Evolutionary conservation across 1,284 basidiomycete species (phyloP).

Genomic region (Fomitopsis schrenkii): DNA sequence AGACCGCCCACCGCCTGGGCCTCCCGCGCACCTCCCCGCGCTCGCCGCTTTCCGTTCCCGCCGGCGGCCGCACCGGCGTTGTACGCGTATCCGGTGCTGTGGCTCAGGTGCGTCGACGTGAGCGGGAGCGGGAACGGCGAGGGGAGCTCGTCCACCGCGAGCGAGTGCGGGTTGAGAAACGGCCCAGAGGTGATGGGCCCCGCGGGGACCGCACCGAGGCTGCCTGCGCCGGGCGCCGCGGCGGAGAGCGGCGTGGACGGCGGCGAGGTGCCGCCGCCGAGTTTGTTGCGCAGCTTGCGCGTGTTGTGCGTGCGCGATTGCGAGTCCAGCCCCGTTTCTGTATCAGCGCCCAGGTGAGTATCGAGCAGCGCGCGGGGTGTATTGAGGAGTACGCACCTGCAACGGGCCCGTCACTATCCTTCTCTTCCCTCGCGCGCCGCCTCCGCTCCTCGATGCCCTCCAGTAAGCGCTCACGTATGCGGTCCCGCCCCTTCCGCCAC

Average conservation of each 20-base stretch:
- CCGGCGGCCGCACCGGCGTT: conserved; percentile 32
- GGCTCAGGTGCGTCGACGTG: conserved; percentile 37
- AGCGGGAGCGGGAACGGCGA: conserved; percentile 78
- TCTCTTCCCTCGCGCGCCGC: conserved; percentile 72
- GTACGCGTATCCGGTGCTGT: conserved; percentile 30
- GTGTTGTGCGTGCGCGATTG: conserved; percentile 77
- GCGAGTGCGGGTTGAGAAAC: conserved; percentile 72
- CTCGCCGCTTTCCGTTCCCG: conserved; percentile 47
- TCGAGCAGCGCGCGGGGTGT: background rate
- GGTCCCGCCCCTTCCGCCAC: conserved; percentile 65
- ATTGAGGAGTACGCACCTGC: conserved; percentile 40
- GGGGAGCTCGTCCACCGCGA: conserved; percentile 76
- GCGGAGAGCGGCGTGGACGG: conserved; percentile 47
- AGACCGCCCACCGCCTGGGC: conserved; percentile 48
- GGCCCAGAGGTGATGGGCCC: conserved; percentile 61
- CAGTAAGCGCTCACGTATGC: conserved; percentile 68
- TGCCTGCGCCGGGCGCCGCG: conserved; percentile 25
- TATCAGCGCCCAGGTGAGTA: background rate
- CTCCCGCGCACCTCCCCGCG: conserved; percentile 54
- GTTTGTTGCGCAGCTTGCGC: conserved; percentile 74
- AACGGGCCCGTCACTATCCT: conserved; percentile 71
- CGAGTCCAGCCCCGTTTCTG: conserved; percentile 66
- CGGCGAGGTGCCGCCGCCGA: conserved; percentile 57
- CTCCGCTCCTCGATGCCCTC: conserved; percentile 80
- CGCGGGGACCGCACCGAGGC: conserved; percentile 32